phyloP scores from a whole-genome alignment of 495 filamentous ascomycete species.

The Jackrogersella multiformis region DNA sequence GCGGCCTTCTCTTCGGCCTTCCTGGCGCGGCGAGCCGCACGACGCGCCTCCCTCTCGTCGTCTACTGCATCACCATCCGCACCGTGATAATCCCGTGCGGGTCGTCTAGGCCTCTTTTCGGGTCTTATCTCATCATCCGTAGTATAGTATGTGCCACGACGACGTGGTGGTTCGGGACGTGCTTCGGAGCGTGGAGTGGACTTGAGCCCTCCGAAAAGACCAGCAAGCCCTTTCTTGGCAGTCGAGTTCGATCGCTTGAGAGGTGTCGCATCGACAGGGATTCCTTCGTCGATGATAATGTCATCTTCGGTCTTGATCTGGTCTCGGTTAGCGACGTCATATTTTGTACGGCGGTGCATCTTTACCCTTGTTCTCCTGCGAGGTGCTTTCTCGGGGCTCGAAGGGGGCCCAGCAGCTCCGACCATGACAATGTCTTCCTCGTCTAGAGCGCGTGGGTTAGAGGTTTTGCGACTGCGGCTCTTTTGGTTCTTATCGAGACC shows the following conservation, averaged over 20 bases:
- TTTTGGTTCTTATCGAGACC: conserved; percentile 54
- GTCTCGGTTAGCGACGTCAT: conserved; percentile 36
- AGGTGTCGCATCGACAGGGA: conserved; percentile 46
- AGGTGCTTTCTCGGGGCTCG: conserved; percentile 55
- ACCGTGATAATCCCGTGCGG: conserved; percentile 34
- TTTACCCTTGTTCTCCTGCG: conserved; percentile 58
- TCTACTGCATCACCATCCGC: conserved; percentile 44
- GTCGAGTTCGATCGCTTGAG: conserved; percentile 54
- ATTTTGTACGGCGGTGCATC: conserved; percentile 16
- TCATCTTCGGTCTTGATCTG: conserved; percentile 50
- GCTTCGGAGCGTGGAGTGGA: conserved; percentile 47
- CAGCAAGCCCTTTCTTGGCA: conserved; percentile 53
- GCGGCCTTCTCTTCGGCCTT: conserved; percentile 57
- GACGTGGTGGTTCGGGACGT: conserved; percentile 52
- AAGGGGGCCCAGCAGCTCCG: conserved; percentile 50
- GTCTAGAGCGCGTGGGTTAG: conserved; percentile 33
- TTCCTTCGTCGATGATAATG: conserved; percentile 50
- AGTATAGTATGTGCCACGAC: conserved; percentile 54
- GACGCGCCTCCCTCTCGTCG: conserved; percentile 63
- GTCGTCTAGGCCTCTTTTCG: conserved; percentile 36
- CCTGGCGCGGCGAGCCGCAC: conserved; percentile 60
- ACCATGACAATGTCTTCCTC: conserved; percentile 61
- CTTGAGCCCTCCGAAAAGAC: conserved; percentile 56
- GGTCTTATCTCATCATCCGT: conserved; percentile 53
- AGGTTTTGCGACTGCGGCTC: conserved; percentile 50